Evolutionary conservation across 176 grass and related monocot species (phyloP).

Genomic region (Saccharum officinarum): DNA sequence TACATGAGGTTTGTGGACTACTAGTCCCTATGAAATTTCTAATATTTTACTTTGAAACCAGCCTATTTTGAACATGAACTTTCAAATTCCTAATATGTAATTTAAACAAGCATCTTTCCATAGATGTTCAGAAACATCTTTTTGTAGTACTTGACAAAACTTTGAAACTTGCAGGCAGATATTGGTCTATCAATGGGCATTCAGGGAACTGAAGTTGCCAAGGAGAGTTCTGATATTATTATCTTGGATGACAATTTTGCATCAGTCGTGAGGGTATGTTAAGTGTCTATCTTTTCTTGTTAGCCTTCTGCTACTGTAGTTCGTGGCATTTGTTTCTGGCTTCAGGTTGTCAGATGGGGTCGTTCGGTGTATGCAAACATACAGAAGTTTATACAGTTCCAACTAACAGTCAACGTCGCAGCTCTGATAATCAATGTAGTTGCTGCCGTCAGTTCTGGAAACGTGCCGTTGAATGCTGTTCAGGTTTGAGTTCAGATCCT

Average conservation of each 20-base stretch:
- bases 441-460: constrained; percentile 78
- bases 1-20: constrained; percentile 73
- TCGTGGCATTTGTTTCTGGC: constrained; percentile 38
- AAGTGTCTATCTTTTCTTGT: neutral
- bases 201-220: constrained; percentile 97
- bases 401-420: constrained; percentile 91
- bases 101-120: neutral
- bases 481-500: constrained; percentile 60
- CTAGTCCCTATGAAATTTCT: neutral
- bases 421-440: constrained; percentile 93
- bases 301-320: neutral
- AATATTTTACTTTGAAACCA: neutral
- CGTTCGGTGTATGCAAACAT: constrained; percentile 95
- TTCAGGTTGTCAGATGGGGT: constrained; percentile 95
- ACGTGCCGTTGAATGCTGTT: constrained; percentile 92
- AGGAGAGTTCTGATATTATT: constrained; percentile 99
- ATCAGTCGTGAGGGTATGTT: constrained; percentile 76
- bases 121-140: constrained; percentile 12
- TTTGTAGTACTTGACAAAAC: constrained; percentile 5
- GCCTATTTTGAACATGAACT: neutral
- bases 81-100: neutral
- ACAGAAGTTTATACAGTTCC: constrained; percentile 98
- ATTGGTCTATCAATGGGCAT: constrained; percentile 99
- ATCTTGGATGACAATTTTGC: constrained; percentile 99
- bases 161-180: constrained; percentile 74